Evolutionary conservation across 768 basidiomycete species (phyloP).

Genomic region (Termitomyces sp.): DNA sequence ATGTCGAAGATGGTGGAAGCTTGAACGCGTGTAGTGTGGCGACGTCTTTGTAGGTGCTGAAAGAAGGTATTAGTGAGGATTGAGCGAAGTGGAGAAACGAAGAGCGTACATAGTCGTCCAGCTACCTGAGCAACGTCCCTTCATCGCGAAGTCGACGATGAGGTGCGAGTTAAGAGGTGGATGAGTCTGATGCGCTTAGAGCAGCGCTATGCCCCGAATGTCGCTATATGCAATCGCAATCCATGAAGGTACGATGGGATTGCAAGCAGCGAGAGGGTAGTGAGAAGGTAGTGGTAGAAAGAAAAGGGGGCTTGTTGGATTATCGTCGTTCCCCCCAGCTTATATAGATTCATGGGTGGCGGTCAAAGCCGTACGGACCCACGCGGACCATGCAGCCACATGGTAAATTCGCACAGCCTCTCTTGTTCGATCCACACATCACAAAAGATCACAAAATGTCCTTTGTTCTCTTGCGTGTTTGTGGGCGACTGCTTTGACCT

Average conservation of each 20-base stretch:
- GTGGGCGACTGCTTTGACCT: not conserved
- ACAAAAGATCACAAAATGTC: not conserved
- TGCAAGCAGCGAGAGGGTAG: not conserved
- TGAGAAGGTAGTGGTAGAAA: not conserved
- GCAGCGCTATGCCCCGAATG: not conserved
- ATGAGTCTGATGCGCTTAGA: not conserved
- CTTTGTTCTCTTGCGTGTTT: not conserved
- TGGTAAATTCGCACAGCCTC: not conserved
- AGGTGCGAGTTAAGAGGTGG: not conserved
- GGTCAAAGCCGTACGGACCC: conserved; percentile 4
- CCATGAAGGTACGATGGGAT: not conserved
- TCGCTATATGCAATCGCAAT: not conserved
- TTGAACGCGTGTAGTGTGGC: not conserved
- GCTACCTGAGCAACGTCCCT: not conserved
- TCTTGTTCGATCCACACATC: not conserved
- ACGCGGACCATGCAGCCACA: not conserved
- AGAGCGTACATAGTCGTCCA: not conserved
- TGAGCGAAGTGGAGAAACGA: not conserved
- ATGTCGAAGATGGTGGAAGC: no score
- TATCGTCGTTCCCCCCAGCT: not conserved
- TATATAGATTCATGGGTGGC: conserved; percentile 6
- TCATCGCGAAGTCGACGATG: not conserved
- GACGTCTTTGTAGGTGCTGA: not conserved
- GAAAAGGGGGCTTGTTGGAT: not conserved
- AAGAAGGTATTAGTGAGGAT: not conserved